Conservation (phyloP, 345 rosid species). For the Melastoma malabathricum region DNA sequence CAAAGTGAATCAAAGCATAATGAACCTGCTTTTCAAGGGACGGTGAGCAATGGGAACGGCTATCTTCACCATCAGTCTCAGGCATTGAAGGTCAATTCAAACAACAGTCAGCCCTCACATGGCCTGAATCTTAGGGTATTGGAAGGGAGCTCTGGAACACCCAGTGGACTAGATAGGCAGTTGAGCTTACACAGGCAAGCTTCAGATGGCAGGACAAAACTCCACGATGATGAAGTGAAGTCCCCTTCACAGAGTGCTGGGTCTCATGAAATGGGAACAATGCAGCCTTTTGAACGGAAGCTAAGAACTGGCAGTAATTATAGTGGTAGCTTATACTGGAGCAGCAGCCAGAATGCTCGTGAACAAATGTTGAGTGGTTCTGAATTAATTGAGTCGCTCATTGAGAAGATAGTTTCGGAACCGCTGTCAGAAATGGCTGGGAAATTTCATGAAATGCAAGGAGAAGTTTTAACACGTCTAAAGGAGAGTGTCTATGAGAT, state of each 20-base stretch:
- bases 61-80: slow-evolving; percentile 39
- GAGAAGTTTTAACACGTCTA: slow-evolving; percentile 37
- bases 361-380: slow-evolving; percentile 35
- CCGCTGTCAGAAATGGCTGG: slow-evolving; percentile 62
- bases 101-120: slow-evolving; percentile 32
- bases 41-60: slow-evolving; percentile 60
- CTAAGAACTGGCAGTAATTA: slow-evolving; percentile 35
- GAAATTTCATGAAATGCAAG: slow-evolving; percentile 69
- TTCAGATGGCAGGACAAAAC: slow-evolving; percentile 16
- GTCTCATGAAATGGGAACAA: slow-evolving; percentile 57
- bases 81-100: slow-evolving; percentile 29
- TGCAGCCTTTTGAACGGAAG: slow-evolving; percentile 50
- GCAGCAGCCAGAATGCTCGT: slow-evolving; percentile 46
- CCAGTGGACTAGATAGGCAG: slow-evolving; percentile 55
- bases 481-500: slow-evolving; percentile 69
- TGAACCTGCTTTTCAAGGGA: slow-evolving; percentile 45
- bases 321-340: slow-evolving; percentile 44
- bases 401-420: slow-evolving; percentile 56
- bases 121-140: slow-evolving; percentile 24
- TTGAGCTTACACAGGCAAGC: slow-evolving; percentile 47
- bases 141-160: slow-evolving; percentile 42
- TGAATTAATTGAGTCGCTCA: slow-evolving; percentile 57
- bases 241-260: slow-evolving; percentile 54
- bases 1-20: slow-evolving; percentile 60
- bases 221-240: slow-evolving; percentile 30